A percentile compares a stretch with the other conserved stretches of the same genome.
Conservation (phyloP, 2,329 filamentous ascomycete genomes). For the Diaporthe destruens region DNA sequence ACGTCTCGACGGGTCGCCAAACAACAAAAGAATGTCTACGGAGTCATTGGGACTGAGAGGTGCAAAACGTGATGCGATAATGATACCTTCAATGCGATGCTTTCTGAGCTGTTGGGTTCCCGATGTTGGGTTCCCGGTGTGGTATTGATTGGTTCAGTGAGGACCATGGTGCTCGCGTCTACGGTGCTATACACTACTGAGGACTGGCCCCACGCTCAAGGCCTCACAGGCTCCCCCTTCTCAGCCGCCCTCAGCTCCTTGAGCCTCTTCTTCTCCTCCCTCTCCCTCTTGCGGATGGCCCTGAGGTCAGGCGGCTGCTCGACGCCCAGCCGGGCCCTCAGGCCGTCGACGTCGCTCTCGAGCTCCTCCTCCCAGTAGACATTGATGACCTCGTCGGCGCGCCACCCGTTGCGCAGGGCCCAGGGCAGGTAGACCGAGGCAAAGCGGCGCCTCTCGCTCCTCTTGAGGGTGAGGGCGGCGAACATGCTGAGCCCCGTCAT, state of each 20-base stretch:
- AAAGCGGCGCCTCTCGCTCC: slow-evolving; percentile 82
- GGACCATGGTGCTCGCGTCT: neutral
- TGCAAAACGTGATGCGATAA: slow-evolving; percentile 35
- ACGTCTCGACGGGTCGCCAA: neutral
- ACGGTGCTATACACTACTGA: slow-evolving; percentile 9
- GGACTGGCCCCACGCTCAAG: neutral
- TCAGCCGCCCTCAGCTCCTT: slow-evolving; percentile 56
- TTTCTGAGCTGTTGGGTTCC: slow-evolving; percentile 7
- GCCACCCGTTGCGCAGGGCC: slow-evolving; percentile 86
- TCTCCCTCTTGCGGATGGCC: slow-evolving; percentile 77
- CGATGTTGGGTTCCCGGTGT: neutral
- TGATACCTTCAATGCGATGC: slow-evolving; percentile 41
- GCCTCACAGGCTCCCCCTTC: neutral
- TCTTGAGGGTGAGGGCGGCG: slow-evolving; percentile 87
- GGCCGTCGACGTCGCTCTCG: slow-evolving; percentile 81
- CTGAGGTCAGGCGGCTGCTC: slow-evolving; percentile 91
- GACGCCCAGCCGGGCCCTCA: slow-evolving; percentile 82
- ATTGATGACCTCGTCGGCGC: slow-evolving; percentile 86
- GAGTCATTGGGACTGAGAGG: slow-evolving; percentile 14
- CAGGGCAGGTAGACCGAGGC: slow-evolving; percentile 85
- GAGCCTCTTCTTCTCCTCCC: slow-evolving; percentile 75
- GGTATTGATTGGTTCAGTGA: too few relatives aligned
- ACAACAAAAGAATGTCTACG: slow-evolving; percentile 4
- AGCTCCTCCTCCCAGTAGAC: slow-evolving; percentile 98
- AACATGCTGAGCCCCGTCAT: slow-evolving; percentile 93